Evolutionary conservation across 306 rosid genomes (phyloP).

Genomic region (Prunus campanulata): DNA sequence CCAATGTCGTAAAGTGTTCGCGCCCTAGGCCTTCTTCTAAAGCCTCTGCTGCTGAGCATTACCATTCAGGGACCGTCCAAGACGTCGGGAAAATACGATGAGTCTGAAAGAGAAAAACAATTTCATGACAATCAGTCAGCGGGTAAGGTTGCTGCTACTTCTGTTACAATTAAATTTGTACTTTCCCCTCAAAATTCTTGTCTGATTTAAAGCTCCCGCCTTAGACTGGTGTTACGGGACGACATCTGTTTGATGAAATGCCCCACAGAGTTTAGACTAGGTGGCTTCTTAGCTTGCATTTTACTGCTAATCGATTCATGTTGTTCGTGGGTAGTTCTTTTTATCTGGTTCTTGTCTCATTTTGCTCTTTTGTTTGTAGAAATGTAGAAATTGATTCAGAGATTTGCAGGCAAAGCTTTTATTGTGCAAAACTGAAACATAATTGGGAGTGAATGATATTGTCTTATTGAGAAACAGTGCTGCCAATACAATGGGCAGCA

Average conservation of each 20-base stretch:
- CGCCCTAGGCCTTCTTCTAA: not conserved
- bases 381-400: not conserved
- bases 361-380: no score
- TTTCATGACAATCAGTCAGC: not conserved
- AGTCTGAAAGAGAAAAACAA: not conserved
- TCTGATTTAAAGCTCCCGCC: not conserved
- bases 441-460: constrained; percentile 6
- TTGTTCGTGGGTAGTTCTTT: not conserved
- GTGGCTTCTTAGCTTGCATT: not conserved
- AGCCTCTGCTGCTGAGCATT: not conserved
- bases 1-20: not conserved
- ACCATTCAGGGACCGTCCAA: not conserved
- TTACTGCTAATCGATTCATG: not conserved
- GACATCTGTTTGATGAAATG: constrained; percentile 27
- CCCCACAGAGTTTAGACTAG: constrained; percentile 5
- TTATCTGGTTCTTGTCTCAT: not conserved
- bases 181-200: not conserved
- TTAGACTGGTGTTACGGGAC: not conserved
- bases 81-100: not conserved
- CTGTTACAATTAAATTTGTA: not conserved
- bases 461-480: not conserved
- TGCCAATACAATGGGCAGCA: constrained; percentile 49
- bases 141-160: not conserved
- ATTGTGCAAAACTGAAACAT: not conserved
- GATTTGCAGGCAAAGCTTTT: not conserved